Evolutionary conservation across 2,329 filamentous ascomycete species (phyloP).

Genomic region (Ophiostoma perfectum): DNA sequence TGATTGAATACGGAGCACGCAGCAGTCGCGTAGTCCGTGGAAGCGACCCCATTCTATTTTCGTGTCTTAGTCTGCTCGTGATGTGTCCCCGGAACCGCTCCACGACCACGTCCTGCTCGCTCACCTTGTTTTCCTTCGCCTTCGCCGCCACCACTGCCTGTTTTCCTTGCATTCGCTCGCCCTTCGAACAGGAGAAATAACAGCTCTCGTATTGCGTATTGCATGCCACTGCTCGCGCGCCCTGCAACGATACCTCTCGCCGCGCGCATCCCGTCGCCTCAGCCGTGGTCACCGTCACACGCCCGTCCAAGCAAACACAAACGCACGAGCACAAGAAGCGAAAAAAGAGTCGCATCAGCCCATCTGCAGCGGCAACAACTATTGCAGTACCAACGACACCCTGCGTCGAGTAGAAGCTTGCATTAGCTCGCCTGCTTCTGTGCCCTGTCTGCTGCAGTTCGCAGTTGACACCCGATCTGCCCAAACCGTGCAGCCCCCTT

Average conservation of each 20-base stretch:
- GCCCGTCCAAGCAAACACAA: constrained; percentile 3
- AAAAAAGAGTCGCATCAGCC: neutral
- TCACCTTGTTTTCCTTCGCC: neutral
- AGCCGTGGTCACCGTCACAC: neutral
- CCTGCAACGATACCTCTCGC: neutral
- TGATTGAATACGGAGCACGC: neutral
- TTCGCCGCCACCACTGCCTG: neutral
- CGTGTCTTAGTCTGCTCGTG: neutral
- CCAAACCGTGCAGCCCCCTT: neutral
- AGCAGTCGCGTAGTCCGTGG: neutral
- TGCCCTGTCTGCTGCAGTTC: neutral
- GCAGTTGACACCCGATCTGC: neutral
- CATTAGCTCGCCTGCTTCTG: neutral
- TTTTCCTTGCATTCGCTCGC: constrained; percentile 4
- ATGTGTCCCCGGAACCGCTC: too few relatives aligned
- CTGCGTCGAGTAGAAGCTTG: neutral
- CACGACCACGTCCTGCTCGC: neutral
- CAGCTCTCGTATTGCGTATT: neutral
- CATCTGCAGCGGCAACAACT: neutral
- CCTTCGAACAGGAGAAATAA: neutral
- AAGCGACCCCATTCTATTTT: neutral
- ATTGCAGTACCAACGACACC: neutral
- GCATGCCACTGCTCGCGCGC: neutral
- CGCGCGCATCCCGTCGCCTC: neutral
- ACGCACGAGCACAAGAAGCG: neutral